Percentiles rank a stretch among this genome's conserved stretches.
Conservation (phyloP, 352 stramenopile species). For the Phytophthora megakarya region DNA sequence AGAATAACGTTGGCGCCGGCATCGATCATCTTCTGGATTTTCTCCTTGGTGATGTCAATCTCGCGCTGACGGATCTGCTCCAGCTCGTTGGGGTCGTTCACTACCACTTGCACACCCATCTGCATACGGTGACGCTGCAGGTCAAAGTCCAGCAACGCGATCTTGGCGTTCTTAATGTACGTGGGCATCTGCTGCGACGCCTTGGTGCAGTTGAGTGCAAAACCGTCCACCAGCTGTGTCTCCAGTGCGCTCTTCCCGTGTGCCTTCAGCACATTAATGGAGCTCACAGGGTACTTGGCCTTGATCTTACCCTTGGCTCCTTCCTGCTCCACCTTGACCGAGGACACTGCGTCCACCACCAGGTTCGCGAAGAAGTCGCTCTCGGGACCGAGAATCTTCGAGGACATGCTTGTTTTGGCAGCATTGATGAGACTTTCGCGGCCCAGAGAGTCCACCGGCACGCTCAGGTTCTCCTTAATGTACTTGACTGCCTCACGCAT, state of each 20-base stretch:
- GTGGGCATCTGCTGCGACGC: slow-evolving; percentile 98
- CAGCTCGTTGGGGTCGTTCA: slow-evolving; percentile 95
- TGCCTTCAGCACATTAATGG: slow-evolving; percentile 99
- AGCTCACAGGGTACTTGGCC: slow-evolving; percentile 95
- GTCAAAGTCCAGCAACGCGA: slow-evolving; percentile 99
- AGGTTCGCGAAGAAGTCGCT: slow-evolving; percentile 98
- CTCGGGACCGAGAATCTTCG: slow-evolving; percentile 99
- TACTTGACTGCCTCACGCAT: slow-evolving; percentile 99
- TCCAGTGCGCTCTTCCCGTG: slow-evolving; percentile 91
- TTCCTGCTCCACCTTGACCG: slow-evolving; percentile 94
- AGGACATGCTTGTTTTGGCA: slow-evolving; percentile 98
- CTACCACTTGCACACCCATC: slow-evolving; percentile 94
- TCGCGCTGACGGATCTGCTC: slow-evolving; percentile 98
- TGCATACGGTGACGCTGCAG: slow-evolving; percentile 98
- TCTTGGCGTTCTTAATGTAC: slow-evolving; percentile 93
- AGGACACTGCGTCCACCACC: slow-evolving; percentile 97
- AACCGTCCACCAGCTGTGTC: slow-evolving; percentile 93
- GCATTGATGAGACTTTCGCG: slow-evolving; percentile 97
- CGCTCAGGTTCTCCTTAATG: slow-evolving; percentile 98
- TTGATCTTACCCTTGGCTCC: slow-evolving; percentile 81
- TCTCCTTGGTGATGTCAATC: slow-evolving; percentile 99
- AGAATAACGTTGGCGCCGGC: slow-evolving; percentile 98
- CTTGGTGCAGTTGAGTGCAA: slow-evolving; percentile 97
- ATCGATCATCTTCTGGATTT: slow-evolving; percentile 99
- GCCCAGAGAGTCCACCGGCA: slow-evolving; percentile 94